These are phyloP conservation scores for Ceratocystis lukuohia DNA, from an alignment of 2,329 filamentous ascomycete genomes.

Conservation along the genomic window DNA sequence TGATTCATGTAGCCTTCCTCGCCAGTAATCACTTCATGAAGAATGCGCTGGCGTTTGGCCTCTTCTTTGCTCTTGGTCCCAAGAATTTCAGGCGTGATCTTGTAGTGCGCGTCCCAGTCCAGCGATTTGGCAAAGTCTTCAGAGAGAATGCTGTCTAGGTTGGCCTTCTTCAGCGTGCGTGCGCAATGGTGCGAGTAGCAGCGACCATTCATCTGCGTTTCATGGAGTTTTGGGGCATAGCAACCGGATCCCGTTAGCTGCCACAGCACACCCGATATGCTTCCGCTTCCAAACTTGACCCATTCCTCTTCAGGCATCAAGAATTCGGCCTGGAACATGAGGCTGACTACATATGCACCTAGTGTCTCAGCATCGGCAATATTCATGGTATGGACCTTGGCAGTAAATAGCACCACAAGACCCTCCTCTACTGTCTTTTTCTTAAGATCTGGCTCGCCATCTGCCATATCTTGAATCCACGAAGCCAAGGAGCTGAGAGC, in stretches of 20 bases:
- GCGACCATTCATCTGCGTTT: conserved; percentile 52
- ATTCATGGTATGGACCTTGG: conserved; percentile 97
- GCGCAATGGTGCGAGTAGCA: conserved; percentile 95
- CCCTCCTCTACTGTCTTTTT: conserved; percentile 76
- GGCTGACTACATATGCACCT: conserved; percentile 59
- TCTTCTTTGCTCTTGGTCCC: conserved; percentile 69
- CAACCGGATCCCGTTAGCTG: conserved; percentile 86
- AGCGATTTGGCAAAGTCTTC: conserved; percentile 53
- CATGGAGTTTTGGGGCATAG: conserved; percentile 75
- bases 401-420: conserved; percentile 75
- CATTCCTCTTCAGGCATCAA: conserved; percentile 88
- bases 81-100: conserved; percentile 62
- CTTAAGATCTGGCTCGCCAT: conserved; percentile 79
- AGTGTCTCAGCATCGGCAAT: conserved; percentile 88
- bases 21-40: conserved; percentile 89
- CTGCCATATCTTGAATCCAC: conserved; percentile 81
- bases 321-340: conserved; percentile 67
- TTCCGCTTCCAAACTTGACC: conserved; percentile 77
- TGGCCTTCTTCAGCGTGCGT: conserved; percentile 86
- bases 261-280: conserved; percentile 79
- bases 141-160: conserved; percentile 59
- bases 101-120: conserved; percentile 86
- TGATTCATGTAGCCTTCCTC: conserved; percentile 87
- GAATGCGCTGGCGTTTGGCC: conserved; percentile 78
- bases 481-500: conserved; percentile 72